Evolutionary conservation across 2,329 filamentous ascomycete species (phyloP).

Genomic region (Penicillium sp.): DNA sequence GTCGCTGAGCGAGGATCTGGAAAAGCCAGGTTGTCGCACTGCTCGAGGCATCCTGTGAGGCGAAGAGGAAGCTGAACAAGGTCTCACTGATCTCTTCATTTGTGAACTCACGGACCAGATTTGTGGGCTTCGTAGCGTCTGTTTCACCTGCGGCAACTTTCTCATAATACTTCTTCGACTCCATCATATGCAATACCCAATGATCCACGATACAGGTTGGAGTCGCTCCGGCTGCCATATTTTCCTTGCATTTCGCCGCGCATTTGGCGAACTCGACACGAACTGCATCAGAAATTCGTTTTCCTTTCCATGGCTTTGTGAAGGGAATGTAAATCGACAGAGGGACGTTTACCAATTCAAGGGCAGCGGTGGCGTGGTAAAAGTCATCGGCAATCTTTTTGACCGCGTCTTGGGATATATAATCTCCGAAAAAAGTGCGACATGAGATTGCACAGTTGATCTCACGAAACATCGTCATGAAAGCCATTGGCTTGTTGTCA

Average conservation of each 20-base stretch:
- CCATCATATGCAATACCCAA: slow-evolving; percentile 80
- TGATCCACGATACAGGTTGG: slow-evolving; percentile 85
- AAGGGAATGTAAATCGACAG: slow-evolving; percentile 73
- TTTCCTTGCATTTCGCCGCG: slow-evolving; percentile 79
- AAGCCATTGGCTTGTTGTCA: slow-evolving; percentile 68
- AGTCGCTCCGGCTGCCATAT: slow-evolving; percentile 76
- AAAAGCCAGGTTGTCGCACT: slow-evolving; percentile 57
- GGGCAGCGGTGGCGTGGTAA: slow-evolving; percentile 83
- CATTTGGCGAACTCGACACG: slow-evolving; percentile 80
- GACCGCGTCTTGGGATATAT: slow-evolving; percentile 79
- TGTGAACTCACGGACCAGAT: slow-evolving; percentile 53
- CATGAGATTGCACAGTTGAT: slow-evolving; percentile 86
- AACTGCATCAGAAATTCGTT: slow-evolving; percentile 82
- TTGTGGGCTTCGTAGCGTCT: slow-evolving; percentile 48
- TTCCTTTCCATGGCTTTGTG: slow-evolving; percentile 88
- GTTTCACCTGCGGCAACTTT: slow-evolving; percentile 66
- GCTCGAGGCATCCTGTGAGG: slow-evolving; percentile 55
- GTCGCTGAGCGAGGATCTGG: slow-evolving; percentile 53
- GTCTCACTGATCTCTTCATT: slow-evolving; percentile 53
- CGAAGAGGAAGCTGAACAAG: slow-evolving; percentile 56
- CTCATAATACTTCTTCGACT: slow-evolving; percentile 73
- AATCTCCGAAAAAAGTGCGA: slow-evolving; percentile 86
- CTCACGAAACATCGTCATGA: slow-evolving; percentile 83
- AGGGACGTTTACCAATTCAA: slow-evolving; percentile 92
- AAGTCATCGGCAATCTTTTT: slow-evolving; percentile 91